Evolutionary conservation across 768 basidiomycete species (phyloP).

Genomic region (Mycena galericulata): DNA sequence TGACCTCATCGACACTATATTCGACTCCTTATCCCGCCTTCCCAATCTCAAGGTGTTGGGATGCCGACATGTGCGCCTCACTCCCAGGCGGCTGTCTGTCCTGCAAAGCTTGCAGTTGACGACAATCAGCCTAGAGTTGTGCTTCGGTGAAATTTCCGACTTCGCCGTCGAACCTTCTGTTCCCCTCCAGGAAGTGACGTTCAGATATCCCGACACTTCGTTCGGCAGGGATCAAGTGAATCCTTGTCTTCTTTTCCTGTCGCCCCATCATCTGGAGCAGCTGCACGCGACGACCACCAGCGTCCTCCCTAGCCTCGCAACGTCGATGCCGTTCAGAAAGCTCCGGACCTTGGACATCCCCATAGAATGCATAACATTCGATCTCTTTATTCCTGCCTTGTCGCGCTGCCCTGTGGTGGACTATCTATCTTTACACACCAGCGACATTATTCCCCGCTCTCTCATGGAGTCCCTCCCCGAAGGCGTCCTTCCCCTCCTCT

Average conservation of each 20-base stretch:
- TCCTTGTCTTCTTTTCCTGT: conserved; percentile 37
- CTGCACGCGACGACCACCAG: conserved; percentile 47
- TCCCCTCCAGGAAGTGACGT: conserved; percentile 27
- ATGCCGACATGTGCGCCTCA: conserved; percentile 53
- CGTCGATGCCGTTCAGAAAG: conserved; percentile 34
- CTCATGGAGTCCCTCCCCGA: conserved; percentile 25
- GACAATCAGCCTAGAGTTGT: conserved; percentile 48
- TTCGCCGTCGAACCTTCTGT: conserved; percentile 25
- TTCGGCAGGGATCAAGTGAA: conserved; percentile 22
- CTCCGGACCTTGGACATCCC: conserved; percentile 42
- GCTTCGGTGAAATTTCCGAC: conserved; percentile 30
- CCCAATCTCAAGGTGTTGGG: conserved; percentile 47
- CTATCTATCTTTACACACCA: conserved; percentile 36
- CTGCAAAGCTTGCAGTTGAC: conserved; percentile 44
- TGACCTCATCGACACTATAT: conserved; percentile 46
- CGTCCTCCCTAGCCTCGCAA: conserved; percentile 40
- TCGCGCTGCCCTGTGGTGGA: conserved; percentile 44
- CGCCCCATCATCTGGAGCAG: conserved; percentile 43
- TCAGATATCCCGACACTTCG: conserved; percentile 27
- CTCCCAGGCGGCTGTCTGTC: conserved; percentile 46
- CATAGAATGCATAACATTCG: conserved; percentile 41
- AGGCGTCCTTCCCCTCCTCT: conserved; percentile 25
- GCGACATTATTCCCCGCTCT: conserved; percentile 14
- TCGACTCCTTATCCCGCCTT: conserved; percentile 46
- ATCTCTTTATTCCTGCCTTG: conserved; percentile 42